Evolutionary conservation across 495 filamentous ascomycete genomes (phyloP).

Genomic region (Pseudevernia furfuracea): DNA sequence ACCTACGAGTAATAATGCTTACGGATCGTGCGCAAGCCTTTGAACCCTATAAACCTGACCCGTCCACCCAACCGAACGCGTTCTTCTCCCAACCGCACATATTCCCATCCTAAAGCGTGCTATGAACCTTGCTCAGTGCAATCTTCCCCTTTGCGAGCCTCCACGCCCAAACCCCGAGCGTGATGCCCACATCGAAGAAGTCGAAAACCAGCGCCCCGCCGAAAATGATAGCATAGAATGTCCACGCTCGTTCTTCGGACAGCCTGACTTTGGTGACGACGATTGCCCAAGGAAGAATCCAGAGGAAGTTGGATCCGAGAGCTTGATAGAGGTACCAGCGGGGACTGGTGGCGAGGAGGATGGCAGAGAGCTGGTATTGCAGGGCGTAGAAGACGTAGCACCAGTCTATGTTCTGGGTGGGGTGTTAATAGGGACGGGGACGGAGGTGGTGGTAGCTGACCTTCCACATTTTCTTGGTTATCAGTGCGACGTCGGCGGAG

Average conservation of each 20-base stretch:
- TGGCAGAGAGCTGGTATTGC: constrained; percentile 54
- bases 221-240: constrained; percentile 59
- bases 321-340: constrained; percentile 63
- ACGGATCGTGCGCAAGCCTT: no score
- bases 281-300: constrained; percentile 65
- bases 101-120: constrained; percentile 3
- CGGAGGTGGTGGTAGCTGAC: constrained; percentile 14
- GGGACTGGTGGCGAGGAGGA: constrained; percentile 58
- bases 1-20: no score
- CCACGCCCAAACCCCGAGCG: constrained; percentile 50
- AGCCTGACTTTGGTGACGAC: constrained; percentile 45
- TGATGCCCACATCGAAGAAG: constrained; percentile 48
- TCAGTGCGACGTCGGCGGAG: constrained; percentile 47
- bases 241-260: constrained; percentile 53
- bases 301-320: constrained; percentile 56
- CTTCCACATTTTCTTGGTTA: constrained; percentile 63
- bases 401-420: constrained; percentile 52
- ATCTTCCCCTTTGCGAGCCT: constrained; percentile 43
- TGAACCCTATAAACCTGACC: no score
- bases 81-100: no score
- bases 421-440: neutral
- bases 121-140: neutral
- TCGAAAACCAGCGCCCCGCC: constrained; percentile 63
- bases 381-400: constrained; percentile 69
- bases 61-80: no score